Evolutionary conservation across 176 grass and related monocot species (phyloP).

Genomic region (Poa annua): DNA sequence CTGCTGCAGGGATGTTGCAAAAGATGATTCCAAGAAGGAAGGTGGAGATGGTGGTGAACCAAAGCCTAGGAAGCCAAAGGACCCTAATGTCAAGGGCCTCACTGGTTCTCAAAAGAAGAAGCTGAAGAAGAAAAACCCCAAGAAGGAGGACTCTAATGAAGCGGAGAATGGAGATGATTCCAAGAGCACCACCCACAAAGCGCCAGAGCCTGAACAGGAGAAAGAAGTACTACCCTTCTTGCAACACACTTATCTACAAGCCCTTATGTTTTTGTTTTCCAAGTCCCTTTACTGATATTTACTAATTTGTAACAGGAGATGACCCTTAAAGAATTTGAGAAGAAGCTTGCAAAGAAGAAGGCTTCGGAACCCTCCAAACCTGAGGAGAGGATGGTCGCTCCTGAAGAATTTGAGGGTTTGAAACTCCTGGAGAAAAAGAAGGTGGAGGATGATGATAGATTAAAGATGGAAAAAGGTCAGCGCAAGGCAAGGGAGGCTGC

Average conservation of each 20-base stretch:
- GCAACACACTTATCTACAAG: not conserved
- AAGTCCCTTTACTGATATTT: not conserved
- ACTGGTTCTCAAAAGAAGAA: slow-evolving; percentile 47
- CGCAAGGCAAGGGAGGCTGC: slow-evolving; percentile 15
- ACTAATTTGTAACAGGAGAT: slow-evolving; percentile 39
- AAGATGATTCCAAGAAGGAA: not conserved
- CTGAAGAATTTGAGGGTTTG: slow-evolving; percentile 25
- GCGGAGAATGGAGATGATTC: not conserved
- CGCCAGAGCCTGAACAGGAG: not conserved
- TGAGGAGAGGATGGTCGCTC: slow-evolving; percentile 35
- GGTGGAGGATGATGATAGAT: slow-evolving; percentile 40
- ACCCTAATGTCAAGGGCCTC: not conserved
- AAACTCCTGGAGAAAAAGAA: slow-evolving; percentile 53
- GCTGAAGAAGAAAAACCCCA: slow-evolving; percentile 22
- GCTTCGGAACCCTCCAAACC: not conserved
- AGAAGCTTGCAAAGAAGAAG: slow-evolving; percentile 45
- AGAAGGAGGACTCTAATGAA: slow-evolving; percentile 4
- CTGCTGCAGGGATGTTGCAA: slow-evolving; percentile 26
- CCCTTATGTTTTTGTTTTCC: not conserved
- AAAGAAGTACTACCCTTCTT: not conserved
- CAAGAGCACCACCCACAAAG: not conserved
- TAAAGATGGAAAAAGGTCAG: slow-evolving; percentile 25
- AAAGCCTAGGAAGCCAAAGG: not conserved
- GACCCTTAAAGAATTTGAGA: slow-evolving; percentile 66
- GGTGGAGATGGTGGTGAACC: not conserved